Evolutionary conservation across 148 eudicot genomes (phyloP).

Genomic region (Vaccinium darrowii): DNA sequence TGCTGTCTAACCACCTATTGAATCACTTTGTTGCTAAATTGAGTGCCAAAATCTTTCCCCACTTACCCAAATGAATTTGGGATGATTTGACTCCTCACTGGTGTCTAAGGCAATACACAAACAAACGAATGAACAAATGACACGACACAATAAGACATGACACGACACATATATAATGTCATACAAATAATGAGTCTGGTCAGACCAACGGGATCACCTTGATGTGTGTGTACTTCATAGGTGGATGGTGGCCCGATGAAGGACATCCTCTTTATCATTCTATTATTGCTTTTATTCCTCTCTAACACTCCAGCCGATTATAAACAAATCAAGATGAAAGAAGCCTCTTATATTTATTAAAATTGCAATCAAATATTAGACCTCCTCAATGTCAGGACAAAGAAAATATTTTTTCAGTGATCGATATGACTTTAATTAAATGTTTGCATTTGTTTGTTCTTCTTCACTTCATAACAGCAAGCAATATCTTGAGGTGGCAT

Average conservation of each 20-base stretch:
- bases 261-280: no score
- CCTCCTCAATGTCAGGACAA: neutral
- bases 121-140: neutral
- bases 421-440: neutral
- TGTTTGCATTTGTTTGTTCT: neutral
- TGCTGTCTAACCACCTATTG: neutral
- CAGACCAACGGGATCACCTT: no score
- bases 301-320: no score
- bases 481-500: neutral
- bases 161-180: neutral
- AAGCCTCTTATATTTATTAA: no score
- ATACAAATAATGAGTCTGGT: no score
- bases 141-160: neutral
- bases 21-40: constrained; percentile 3
- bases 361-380: neutral
- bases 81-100: neutral
- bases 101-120: neutral
- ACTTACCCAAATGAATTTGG: neutral
- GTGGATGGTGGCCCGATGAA: no score
- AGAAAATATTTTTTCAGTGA: neutral
- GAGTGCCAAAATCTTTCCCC: neutral
- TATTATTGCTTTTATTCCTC: no score
- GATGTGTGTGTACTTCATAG: no score
- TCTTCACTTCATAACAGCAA: neutral
- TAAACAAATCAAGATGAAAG: no score